Percentiles rank a stretch among this genome's conserved stretches.
Evolutionary conservation across 257 asterid genomes (phyloP).

Genomic region (Phtheirospermum japonicum): DNA sequence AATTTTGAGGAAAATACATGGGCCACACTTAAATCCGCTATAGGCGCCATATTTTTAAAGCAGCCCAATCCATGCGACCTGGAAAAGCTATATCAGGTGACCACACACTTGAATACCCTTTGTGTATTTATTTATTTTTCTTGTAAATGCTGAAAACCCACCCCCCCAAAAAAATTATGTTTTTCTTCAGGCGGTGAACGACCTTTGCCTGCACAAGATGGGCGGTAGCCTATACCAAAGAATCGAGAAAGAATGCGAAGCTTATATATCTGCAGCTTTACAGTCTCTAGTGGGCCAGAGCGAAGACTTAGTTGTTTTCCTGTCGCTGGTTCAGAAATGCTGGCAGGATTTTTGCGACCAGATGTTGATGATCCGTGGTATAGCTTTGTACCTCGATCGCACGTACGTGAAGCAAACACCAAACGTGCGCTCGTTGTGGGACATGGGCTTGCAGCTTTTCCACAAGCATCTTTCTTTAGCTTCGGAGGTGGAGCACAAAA

Average conservation of each 20-base stretch:
- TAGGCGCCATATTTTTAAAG: slow-evolving; percentile 83
- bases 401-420: slow-evolving; percentile 95
- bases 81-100: slow-evolving; percentile 92
- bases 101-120: neutral
- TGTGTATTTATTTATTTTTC: neutral
- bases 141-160: slow-evolving; percentile 23
- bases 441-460: slow-evolving; percentile 97
- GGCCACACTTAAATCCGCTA: slow-evolving; percentile 90
- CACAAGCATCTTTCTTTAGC: slow-evolving; percentile 90
- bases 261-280: slow-evolving; percentile 63
- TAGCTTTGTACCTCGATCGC: slow-evolving; percentile 90
- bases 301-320: slow-evolving; percentile 86
- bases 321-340: slow-evolving; percentile 88
- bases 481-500: slow-evolving; percentile 89
- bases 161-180: slow-evolving; percentile 11
- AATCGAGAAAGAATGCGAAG: slow-evolving; percentile 85
- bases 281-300: slow-evolving; percentile 88
- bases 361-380: slow-evolving; percentile 94
- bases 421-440: slow-evolving; percentile 89
- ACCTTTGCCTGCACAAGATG: slow-evolving; percentile 93
- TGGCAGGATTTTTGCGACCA: slow-evolving; percentile 98
- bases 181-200: slow-evolving; percentile 71
- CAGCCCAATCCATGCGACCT: slow-evolving; percentile 92
- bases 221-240: slow-evolving; percentile 86
- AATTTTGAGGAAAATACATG: slow-evolving; percentile 94